Evolutionary conservation across 495 filamentous ascomycete genomes (phyloP).

Genomic region (Lentithecium fluviatile): DNA sequence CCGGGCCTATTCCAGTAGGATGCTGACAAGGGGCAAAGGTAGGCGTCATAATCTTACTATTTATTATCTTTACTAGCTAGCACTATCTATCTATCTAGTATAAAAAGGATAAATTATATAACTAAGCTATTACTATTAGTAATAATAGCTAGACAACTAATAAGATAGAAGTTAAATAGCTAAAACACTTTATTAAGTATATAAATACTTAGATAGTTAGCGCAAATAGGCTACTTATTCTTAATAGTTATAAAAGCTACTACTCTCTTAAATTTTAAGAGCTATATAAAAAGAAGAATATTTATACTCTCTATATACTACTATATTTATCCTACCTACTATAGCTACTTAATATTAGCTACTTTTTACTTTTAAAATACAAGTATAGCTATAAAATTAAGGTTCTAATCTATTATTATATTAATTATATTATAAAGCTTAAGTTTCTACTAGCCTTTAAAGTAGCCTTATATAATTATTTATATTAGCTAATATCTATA

Average conservation of each 20-base stretch:
- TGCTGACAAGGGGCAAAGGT: too few relatives aligned
- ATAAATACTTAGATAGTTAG: conserved; percentile 21
- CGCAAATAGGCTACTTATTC: conserved; percentile 41
- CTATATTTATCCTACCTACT: conserved; percentile 17
- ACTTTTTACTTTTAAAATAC: conserved; percentile 18
- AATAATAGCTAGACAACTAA: conserved; percentile 31
- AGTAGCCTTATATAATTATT: too few relatives aligned
- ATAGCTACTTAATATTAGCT: conserved; percentile 17
- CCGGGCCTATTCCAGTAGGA: too few relatives aligned
- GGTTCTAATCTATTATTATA: too few relatives aligned
- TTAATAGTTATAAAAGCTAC: conserved; percentile 38
- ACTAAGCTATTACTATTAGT: conserved; percentile 23
- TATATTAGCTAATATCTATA: too few relatives aligned
- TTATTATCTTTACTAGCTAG: too few relatives aligned
- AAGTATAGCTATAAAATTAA: not conserved
- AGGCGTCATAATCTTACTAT: too few relatives aligned
- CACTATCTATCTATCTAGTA: too few relatives aligned
- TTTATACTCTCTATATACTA: conserved; percentile 36
- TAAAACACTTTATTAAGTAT: conserved; percentile 27
- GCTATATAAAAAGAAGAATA: conserved; percentile 37
- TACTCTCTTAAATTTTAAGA: conserved; percentile 34
- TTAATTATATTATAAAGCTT: too few relatives aligned
- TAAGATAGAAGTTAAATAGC: conserved; percentile 19
- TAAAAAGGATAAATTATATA: conserved; percentile 23
- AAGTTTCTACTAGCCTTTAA: too few relatives aligned